These are phyloP conservation scores for Lasiosphaeria hispida DNA, from an alignment of 495 filamentous ascomycete genomes.

Conservation along the genomic window DNA sequence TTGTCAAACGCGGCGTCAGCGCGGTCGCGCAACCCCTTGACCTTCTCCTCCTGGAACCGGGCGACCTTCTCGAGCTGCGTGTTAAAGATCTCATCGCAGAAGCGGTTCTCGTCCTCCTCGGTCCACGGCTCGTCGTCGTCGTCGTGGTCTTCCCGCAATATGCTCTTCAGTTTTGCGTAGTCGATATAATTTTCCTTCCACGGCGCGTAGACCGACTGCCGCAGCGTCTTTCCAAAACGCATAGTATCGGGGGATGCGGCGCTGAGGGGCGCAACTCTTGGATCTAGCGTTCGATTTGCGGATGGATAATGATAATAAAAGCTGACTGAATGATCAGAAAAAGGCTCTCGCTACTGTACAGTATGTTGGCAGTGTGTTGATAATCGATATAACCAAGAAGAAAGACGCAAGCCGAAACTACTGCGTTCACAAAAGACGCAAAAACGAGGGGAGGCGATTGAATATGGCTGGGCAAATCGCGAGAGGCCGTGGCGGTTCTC, in stretches of 20 bases:
- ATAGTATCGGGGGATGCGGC: conserved; percentile 48
- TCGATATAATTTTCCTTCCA: conserved; percentile 95
- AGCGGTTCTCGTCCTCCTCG: conserved; percentile 88
- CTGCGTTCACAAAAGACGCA: no score
- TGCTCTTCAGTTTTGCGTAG: conserved; percentile 84
- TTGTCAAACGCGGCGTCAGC: conserved; percentile 59
- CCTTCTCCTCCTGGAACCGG: conserved; percentile 76
- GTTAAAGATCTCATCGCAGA: conserved; percentile 93
- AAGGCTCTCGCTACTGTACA: no score
- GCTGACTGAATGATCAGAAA: no score
- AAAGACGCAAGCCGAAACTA: no score
- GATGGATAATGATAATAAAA: no score
- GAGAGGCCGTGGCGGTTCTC: no score
- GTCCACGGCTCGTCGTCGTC: conserved; percentile 72
- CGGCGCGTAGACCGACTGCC: conserved; percentile 74
- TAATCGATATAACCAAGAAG: no score
- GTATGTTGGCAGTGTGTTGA: no score
- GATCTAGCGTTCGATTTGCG: no score
- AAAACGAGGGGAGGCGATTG: no score
- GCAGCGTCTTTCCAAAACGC: conserved; percentile 89
- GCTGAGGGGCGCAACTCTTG: background rate
- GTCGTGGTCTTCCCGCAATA: conserved; percentile 75
- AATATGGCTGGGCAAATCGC: no score
- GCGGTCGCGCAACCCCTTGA: conserved; percentile 67
- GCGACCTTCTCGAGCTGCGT: conserved; percentile 94